Conservation (phyloP, 1,284 basidiomycete species). For the Ustilago vetiveriae region DNA sequence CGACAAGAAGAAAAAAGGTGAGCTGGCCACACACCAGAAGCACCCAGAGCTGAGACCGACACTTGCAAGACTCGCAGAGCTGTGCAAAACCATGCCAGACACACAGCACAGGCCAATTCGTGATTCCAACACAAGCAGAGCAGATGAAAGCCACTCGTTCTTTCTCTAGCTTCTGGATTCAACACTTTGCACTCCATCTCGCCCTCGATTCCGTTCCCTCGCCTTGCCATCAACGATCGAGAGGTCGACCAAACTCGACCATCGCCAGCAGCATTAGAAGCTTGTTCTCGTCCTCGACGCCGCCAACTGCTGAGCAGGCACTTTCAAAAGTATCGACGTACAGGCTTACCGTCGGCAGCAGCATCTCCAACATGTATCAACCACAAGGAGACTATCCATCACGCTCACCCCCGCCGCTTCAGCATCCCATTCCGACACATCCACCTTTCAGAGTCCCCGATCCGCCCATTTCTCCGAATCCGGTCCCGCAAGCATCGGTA, state of each 20-base stretch:
- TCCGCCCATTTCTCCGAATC: conserved; percentile 52
- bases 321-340: not conserved
- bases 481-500: conserved; percentile 23
- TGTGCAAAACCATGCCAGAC: no score
- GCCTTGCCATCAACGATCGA: no score
- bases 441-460: conserved; percentile 60
- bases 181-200: not conserved
- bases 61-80: no score
- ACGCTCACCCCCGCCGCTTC: conserved; percentile 60
- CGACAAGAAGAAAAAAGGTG: no score
- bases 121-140: not conserved
- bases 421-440: conserved; percentile 65
- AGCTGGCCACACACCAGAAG: not conserved
- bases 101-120: conserved; percentile 14
- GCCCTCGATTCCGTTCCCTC: no score
- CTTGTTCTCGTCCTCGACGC: no score
- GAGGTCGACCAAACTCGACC: no score
- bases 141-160: no score
- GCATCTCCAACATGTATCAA: conserved; percentile 39
- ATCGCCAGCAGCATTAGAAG: no score
- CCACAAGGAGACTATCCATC: conserved; percentile 40
- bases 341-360: not conserved
- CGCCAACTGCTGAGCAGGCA: no score
- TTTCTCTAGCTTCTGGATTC: not conserved
- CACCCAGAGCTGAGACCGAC: not conserved